Base-by-base conservation (phyloP, 139 green algal genomes). In the Picochlorum sp. region DNA sequence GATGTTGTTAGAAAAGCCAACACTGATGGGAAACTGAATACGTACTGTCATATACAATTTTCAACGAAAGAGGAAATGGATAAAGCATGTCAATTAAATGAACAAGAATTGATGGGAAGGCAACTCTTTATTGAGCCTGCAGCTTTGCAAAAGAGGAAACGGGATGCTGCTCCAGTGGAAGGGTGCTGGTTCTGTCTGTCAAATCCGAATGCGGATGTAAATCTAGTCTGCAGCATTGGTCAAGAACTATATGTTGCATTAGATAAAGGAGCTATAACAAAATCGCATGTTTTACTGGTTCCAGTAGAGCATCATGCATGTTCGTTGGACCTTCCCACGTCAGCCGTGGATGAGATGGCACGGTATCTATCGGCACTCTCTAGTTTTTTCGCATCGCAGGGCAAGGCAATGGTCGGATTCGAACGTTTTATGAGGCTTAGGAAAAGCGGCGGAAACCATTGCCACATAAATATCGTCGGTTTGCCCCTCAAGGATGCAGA, bases 151-250 rank as follows among this genome's bases (percentile, higher is more conserved):
- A 49, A 70, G 13, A 47, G 47, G 28, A 62, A 45, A 47, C 45
- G 51, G 26, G 23, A 6, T 45, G 21, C 10, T 34, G n/a, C 24
- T 66, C 83, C 87, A 0, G 83, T 90, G 31, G 74, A 86, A 37
- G 78, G 75, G 37, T 93, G 86, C 82, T 96, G 87, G 87, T 94
- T 94, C 75, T 94, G 87, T 72, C 70, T 94, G 16, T 81, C 70
- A 41, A 86, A 84, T 71, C 66, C 73, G 26, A 77, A 72, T 64
- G 76, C 78, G 13, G 81, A 87, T 56, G 57, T 65, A n/a, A 64
- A 81, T 45, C 76, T 90, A 23, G 76, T 90, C 18, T 74, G 66
- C 6, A 80, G 65, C 38, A 74, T 85, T 57, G 78, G 78, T 73
- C 78, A 89, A 47, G 88, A 95, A 65, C 79, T 65, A 23, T 96